A percentile compares a stretch with the other conserved stretches of the same genome.
phyloP scores from a whole-genome alignment of 768 basidiomycete species.

The Auriculariales sp. region DNA sequence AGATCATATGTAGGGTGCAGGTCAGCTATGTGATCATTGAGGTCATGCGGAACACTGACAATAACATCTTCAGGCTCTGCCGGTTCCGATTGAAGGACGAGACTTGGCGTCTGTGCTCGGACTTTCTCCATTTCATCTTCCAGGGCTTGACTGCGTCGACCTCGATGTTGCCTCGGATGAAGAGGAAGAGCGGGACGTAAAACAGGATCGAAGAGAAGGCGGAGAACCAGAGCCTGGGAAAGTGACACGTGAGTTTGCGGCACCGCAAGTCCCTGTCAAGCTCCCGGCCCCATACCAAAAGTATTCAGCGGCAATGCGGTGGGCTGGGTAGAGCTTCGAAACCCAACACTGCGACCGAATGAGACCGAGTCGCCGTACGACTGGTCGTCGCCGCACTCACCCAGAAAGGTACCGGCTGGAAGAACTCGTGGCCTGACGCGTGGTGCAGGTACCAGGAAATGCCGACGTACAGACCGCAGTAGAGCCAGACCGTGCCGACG shows the following conservation, averaged over 20 bases:
- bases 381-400: background rate
- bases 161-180: slow-evolving; percentile 20
- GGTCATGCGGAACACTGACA: slow-evolving; percentile 1
- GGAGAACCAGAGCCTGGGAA: slow-evolving; percentile 31
- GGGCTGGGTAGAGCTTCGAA: slow-evolving; percentile 12
- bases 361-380: slow-evolving; percentile 12
- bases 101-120: background rate
- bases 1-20: background rate
- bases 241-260: no score
- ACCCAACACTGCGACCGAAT: slow-evolving; percentile 27
- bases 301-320: slow-evolving; percentile 28
- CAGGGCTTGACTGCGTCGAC: slow-evolving; percentile 20
- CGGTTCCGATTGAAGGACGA: background rate
- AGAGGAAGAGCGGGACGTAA: slow-evolving; percentile 24
- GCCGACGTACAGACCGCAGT: slow-evolving; percentile 19
- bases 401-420: background rate
- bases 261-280: no score
- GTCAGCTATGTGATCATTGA: background rate
- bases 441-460: slow-evolving; percentile 15
- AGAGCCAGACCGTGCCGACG: slow-evolving; percentile 17
- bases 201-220: slow-evolving; percentile 18
- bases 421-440: background rate
- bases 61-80: slow-evolving; percentile 6
- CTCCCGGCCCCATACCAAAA: no score
- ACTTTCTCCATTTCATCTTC: slow-evolving; percentile 11